phyloP scores from a whole-genome alignment of 2,329 filamentous ascomycete species.

The Talaromyces verruculosus region DNA sequence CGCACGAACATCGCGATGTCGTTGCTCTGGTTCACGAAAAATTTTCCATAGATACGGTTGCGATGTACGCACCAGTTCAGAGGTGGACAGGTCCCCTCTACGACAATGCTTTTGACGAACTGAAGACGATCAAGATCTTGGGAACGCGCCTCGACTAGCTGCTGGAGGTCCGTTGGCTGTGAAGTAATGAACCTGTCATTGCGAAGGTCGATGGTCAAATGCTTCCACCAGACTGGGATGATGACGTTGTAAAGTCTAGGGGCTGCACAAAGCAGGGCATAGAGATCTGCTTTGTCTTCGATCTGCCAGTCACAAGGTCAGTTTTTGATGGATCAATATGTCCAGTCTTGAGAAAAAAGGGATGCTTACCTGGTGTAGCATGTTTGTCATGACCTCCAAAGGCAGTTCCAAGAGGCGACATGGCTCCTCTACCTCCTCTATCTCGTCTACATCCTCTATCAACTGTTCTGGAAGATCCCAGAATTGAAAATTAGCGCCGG shows the following conservation, averaged over 20 bases:
- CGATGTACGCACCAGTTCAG: constrained; percentile 5
- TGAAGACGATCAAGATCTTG: not conserved
- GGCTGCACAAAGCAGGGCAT: not conserved
- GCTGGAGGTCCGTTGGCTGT: not conserved
- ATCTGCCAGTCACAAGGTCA: not conserved
- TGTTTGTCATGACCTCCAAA: constrained; percentile 11
- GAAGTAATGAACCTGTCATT: not conserved
- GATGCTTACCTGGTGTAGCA: constrained; percentile 7
- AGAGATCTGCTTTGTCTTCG: constrained; percentile 4
- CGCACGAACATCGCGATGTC: not conserved
- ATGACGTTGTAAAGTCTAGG: constrained; percentile 8
- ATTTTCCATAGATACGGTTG: not conserved
- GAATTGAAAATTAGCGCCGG: not conserved
- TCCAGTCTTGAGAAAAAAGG: not conserved
- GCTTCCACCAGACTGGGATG: constrained; percentile 1
- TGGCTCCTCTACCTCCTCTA: not conserved
- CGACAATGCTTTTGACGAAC: constrained; percentile 2
- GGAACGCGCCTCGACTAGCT: not conserved
- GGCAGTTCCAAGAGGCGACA: constrained; percentile 4
- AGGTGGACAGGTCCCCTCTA: constrained; percentile 1
- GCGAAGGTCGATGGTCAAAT: constrained; percentile 4
- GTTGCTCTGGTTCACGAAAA: not conserved
- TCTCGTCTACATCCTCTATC: not conserved
- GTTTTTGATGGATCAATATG: not conserved
- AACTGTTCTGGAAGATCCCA: not conserved